Evolutionary conservation across 441 rosid species (phyloP).

Genomic region (Viola pubescens): DNA sequence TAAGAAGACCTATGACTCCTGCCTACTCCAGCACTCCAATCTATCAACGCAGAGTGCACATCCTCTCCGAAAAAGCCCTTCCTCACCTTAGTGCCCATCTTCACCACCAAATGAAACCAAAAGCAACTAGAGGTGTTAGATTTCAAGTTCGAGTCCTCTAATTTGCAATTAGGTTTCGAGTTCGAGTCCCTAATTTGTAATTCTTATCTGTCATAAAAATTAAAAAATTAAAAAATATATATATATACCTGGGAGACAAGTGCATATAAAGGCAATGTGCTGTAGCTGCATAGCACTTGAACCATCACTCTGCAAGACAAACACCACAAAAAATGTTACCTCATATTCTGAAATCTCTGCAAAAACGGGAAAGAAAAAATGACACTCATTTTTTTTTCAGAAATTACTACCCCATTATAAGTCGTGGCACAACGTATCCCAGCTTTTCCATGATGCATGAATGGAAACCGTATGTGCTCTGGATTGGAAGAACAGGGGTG

Average conservation of each 20-base stretch:
- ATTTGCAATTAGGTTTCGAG: too few relatives aligned
- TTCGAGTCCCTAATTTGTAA: background rate
- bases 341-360: background rate
- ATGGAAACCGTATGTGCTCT: slow-evolving; percentile 67
- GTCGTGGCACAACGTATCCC: slow-evolving; percentile 58
- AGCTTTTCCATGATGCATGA: slow-evolving; percentile 79
- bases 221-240: background rate
- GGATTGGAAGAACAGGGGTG: background rate
- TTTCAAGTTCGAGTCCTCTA: too few relatives aligned
- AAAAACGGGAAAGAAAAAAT: background rate
- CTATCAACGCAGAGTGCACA: slow-evolving; percentile 16
- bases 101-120: background rate
- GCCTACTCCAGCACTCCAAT: slow-evolving; percentile 20
- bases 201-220: too few relatives aligned
- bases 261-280: slow-evolving; percentile 72
- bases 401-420: slow-evolving; percentile 58
- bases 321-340: background rate
- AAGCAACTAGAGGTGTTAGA: too few relatives aligned
- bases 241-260: slow-evolving; percentile 60
- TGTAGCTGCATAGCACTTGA: slow-evolving; percentile 87
- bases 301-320: slow-evolving; percentile 45
- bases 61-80: slow-evolving; percentile 29
- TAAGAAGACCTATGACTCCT: too few relatives aligned
- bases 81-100: slow-evolving; percentile 69
- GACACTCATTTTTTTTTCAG: too few relatives aligned